Conservation (phyloP, 345 rosid genomes). For the Boechera divaricarpa region DNA sequence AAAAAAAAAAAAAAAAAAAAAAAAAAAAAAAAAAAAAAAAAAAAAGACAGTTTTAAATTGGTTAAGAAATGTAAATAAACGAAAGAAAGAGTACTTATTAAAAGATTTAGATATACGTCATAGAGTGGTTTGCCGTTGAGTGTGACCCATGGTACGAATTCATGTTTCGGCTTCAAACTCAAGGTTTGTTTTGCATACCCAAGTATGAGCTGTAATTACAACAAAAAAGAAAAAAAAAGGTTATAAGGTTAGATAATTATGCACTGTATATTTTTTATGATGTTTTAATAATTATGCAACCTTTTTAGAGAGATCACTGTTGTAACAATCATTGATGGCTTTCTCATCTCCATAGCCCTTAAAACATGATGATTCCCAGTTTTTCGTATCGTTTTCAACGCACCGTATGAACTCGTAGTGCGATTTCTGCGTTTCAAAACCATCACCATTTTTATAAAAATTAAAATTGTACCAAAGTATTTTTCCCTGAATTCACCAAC, state of each 20-base stretch:
- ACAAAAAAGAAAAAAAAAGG: neutral
- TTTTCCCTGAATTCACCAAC: neutral
- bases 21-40: neutral
- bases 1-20: neutral
- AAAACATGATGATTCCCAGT: constrained; percentile 12
- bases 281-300: neutral
- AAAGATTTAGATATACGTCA: neutral
- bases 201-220: constrained; percentile 30
- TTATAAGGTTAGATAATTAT: neutral
- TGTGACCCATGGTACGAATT: constrained; percentile 42
- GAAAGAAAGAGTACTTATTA: neutral
- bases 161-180: constrained; percentile 21
- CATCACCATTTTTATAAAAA: neutral
- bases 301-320: constrained; percentile 21
- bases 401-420: constrained; percentile 55
- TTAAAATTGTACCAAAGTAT: neutral
- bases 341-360: neutral
- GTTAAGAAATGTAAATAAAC: neutral
- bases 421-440: constrained; percentile 41
- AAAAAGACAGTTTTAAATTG: neutral
- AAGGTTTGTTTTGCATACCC: constrained; percentile 32
- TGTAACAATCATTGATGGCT: constrained; percentile 22
- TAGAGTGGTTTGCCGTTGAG: constrained; percentile 29
- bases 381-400: neutral
- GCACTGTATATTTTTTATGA: neutral